Base-by-base conservation (phyloP, 805 yeast species). In the Candida orba region DNA sequence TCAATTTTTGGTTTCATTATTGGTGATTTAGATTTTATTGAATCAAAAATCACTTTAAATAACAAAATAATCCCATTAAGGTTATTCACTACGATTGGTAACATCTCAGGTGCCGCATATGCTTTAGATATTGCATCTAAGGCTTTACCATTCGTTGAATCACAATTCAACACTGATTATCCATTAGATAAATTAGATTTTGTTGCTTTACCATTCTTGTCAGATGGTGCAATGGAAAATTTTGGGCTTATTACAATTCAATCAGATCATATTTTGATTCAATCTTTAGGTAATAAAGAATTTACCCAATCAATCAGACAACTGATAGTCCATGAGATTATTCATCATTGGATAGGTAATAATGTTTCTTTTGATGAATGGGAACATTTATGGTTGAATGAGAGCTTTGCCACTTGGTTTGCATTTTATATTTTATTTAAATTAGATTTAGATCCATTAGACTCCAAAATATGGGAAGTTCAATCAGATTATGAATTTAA, bases 281-380 rank as follows among this genome's bases (percentile, higher is more conserved):
- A 72, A 0, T 52, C 58, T 2, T 49, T 68, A 36, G 55, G 60
- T 4, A 44, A 52, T 7, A 40, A 49, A 7, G 50, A 56, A 2
- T 50, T 56, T 13, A 50, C 51, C 3, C 60, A 65, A 33, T 67
- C 66, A 48, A 54, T 78, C 22, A 64, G 75, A 47, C 83, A 80
- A 53, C 68, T 84, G 37, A 55, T 85, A 8, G 78, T 76, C 2
- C 95, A 85, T 58, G 90, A 84, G 55, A 54, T 84, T 49, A 79
- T 83, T 25, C 95, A 85, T 58, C 91, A 84, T 63, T 85, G 88
- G 87, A 61, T 85, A 44, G 95, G 93, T 8, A 78, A 85, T 51
- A 66, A 69, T 51, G 71, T 83, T 3, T 68, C 85, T 1, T 81
- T 83, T 53, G 83, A 80, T 40, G 73, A 77, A 17, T 84, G 87